Percentiles rank a stretch among this genome's conserved stretches.
phyloP scores from a whole-genome alignment of 2,329 filamentous ascomycete species.

The Diaporthe nobilis region DNA sequence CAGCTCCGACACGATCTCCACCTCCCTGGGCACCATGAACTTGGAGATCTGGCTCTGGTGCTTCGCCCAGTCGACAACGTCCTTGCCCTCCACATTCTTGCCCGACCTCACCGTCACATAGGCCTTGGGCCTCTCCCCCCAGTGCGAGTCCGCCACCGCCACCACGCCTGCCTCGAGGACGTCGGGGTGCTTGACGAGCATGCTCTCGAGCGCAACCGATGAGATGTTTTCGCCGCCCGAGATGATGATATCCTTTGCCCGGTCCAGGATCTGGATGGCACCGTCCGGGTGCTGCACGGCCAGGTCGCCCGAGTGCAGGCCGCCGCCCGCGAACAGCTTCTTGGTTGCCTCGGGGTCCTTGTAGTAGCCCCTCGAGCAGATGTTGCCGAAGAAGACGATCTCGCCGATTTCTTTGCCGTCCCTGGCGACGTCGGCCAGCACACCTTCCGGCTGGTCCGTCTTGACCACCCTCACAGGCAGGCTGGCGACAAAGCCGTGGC shows the following conservation, averaged over 20 bases:
- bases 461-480: constrained; percentile 87
- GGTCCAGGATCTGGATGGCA: constrained; percentile 90
- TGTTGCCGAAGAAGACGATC: constrained; percentile 87
- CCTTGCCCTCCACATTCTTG: constrained; percentile 61
- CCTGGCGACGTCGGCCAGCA: constrained; percentile 68
- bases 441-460: constrained; percentile 77
- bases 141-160: constrained; percentile 87
- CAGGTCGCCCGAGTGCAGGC: constrained; percentile 89
- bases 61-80: constrained; percentile 90
- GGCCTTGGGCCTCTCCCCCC: constrained; percentile 96
- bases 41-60: constrained; percentile 84
- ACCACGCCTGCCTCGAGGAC: constrained; percentile 94
- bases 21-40: constrained; percentile 86
- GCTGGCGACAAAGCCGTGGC: constrained; percentile 89
- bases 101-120: constrained; percentile 86
- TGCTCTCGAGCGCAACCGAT: constrained; percentile 89
- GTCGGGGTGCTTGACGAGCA: constrained; percentile 89
- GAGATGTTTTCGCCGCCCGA: constrained; percentile 98
- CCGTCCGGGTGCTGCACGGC: constrained; percentile 95
- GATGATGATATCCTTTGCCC: constrained; percentile 98
- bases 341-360: constrained; percentile 88
- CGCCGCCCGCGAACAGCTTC: constrained; percentile 90
- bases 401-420: constrained; percentile 66
- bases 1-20: constrained; percentile 86
- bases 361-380: constrained; percentile 92